phyloP scores from a whole-genome alignment of 1,284 basidiomycete genomes.

The Irpex sp. region DNA sequence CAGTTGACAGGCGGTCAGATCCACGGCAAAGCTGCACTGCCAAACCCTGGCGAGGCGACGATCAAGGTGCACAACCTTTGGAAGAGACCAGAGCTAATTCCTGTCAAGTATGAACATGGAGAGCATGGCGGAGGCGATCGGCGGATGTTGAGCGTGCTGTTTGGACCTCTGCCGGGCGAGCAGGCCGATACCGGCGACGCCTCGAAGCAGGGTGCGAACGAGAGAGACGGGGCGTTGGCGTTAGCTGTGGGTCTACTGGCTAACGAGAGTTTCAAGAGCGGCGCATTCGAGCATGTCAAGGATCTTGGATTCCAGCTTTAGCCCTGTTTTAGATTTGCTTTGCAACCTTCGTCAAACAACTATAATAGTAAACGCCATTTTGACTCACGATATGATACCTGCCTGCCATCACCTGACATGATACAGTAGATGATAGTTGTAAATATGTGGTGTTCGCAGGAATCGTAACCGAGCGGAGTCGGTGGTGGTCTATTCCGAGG shows the following conservation, averaged over 20 bases:
- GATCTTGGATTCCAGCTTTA: conserved; percentile 17
- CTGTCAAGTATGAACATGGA: conserved; percentile 37
- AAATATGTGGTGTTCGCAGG: too few species aligned
- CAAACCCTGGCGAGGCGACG: conserved; percentile 39
- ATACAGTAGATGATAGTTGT: too few species aligned
- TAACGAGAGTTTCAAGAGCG: conserved; percentile 47
- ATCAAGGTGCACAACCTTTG: conserved; percentile 44
- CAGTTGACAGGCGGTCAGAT: conserved; percentile 32
- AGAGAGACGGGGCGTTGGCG: conserved; percentile 46
- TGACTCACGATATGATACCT: too few species aligned
- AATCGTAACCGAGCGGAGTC: too few species aligned
- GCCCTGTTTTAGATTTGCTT: background rate
- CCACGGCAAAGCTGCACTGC: conserved; percentile 40
- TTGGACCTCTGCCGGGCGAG: conserved; percentile 39
- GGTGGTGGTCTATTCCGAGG: too few species aligned
- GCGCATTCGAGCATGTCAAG: conserved; percentile 36
- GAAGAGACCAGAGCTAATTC: conserved; percentile 37
- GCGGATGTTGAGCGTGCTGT: conserved; percentile 45
- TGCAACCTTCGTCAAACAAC: too few species aligned
- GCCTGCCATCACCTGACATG: too few species aligned
- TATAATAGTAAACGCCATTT: too few species aligned
- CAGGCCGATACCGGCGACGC: conserved; percentile 36
- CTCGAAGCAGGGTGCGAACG: conserved; percentile 40
- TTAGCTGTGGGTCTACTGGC: conserved; percentile 47
- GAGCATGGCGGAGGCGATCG: conserved; percentile 50